phyloP scores from a whole-genome alignment of 83 land plant genomes.

The Picea abies region DNA sequence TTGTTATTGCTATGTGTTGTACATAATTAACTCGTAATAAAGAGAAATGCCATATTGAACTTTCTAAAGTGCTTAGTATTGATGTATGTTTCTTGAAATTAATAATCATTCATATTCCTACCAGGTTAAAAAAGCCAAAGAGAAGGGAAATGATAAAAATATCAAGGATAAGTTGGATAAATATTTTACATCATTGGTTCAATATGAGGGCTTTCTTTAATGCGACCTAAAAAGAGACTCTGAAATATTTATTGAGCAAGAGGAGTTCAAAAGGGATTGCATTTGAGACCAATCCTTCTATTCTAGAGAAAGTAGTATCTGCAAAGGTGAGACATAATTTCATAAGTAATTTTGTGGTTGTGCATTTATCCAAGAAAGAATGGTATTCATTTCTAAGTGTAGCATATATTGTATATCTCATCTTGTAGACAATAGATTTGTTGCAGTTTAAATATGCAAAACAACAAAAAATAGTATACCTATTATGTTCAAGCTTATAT shows the following conservation, averaged over 20 bases:
- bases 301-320: neutral
- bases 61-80: neutral
- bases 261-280: conserved; percentile 15
- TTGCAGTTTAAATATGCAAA: too few relatives aligned
- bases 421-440: neutral
- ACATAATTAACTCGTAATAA: too few relatives aligned
- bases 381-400: neutral
- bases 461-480: too few relatives aligned
- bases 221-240: conserved; percentile 55
- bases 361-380: neutral
- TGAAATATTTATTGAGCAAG: conserved; percentile 56
- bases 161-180: conserved; percentile 76
- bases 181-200: conserved; percentile 68
- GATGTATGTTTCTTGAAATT: neutral
- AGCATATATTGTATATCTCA: neutral
- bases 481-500: too few relatives aligned
- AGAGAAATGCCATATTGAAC: neutral
- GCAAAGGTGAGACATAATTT: neutral
- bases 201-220: conserved; percentile 64
- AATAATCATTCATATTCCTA: conserved; percentile 7
- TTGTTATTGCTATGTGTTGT: neutral
- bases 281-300: conserved; percentile 5
- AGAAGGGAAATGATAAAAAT: conserved; percentile 83
- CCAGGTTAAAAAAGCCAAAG: conserved; percentile 85
- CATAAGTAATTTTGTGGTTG: neutral